Evolutionary conservation across 495 filamentous ascomycete species (phyloP), one percentile per base, ranked within the genome.

Genomic region (Zalerion maritima): DNA sequence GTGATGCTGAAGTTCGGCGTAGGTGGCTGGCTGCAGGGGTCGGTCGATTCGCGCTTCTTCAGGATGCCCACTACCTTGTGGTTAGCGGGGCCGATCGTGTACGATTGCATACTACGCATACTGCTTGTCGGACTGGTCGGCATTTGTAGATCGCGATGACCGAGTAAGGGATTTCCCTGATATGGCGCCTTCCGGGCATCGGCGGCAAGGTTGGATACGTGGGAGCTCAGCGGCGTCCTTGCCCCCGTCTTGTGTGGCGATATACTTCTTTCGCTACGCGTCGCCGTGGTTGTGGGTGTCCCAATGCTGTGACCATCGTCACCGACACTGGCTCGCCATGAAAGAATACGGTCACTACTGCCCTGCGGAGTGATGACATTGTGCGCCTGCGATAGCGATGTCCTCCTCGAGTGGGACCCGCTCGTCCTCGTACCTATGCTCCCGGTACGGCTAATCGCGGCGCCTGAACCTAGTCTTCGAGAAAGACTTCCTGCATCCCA

Each of bases 271-370:
- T 65, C 61, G 32, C 52, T 60, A 7, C 50, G 47, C 14, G 54
- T 34, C 2, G 56, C 49, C 5, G 55, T 56, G 4, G 29, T 26
- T 1, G 40, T 43, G 18, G 43, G 39, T 30, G 29, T 29, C 7
- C 40, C 23, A 20, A 27, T 29, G 15, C 18, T 21, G 14, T 40
- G 13, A 44, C 45, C 8, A 51, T 33, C 6, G 39, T 23, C 14
- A 46, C 41, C 6, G 50, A 58, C 6, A 48, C 37, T 10, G 45
- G 52, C 35, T 48, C 87, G 76, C 87, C 87, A 96, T 29, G 73
- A 81, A 21, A 92, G 64, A 32, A 94, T 94, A n/a, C 81, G 68
- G 37, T 96, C 87, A 5, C 76, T 73, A 3, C 71, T 75, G 63
- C 37, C 69, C 52, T 71, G 42, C 25, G 39, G 54, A 31, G 67